Conservation (phyloP, 2,329 filamentous ascomycete species). For the Fusarium concolor region DNA sequence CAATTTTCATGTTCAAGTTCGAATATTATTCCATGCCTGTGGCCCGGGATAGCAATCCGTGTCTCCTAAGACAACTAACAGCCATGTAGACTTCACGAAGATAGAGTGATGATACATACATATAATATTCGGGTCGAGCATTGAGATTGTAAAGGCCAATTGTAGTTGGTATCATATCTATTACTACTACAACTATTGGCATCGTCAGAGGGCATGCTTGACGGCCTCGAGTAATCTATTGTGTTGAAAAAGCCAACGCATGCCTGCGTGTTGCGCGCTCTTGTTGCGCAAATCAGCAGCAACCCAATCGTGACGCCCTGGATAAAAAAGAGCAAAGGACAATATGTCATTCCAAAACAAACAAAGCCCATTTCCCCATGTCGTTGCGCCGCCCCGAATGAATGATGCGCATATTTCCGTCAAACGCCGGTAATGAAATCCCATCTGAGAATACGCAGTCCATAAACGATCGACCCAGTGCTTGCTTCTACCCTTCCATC, state of each 20-base stretch:
- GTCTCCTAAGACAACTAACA: too few relatives aligned
- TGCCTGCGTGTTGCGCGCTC: slow-evolving; percentile 30
- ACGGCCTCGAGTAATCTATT: slow-evolving; percentile 42
- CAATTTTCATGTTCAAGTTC: slow-evolving; percentile 37
- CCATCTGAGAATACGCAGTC: slow-evolving; percentile 1
- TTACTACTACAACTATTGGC: slow-evolving; percentile 47
- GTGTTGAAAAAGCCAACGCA: slow-evolving; percentile 24
- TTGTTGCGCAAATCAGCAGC: slow-evolving; percentile 22
- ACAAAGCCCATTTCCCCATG: slow-evolving; percentile 19
- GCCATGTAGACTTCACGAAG: background rate
- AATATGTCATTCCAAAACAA: slow-evolving; percentile 25
- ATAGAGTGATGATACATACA: background rate
- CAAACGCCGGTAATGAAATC: slow-evolving; percentile 31
- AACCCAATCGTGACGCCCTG: slow-evolving; percentile 43
- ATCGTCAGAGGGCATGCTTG: slow-evolving; percentile 33
- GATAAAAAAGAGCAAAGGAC: slow-evolving; percentile 26
- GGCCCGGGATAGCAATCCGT: too few relatives aligned
- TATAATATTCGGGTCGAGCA: background rate
- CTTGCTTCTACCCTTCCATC: slow-evolving; percentile 16
- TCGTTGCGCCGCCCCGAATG: slow-evolving; percentile 34
- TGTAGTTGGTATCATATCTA: slow-evolving; percentile 44
- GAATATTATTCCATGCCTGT: background rate
- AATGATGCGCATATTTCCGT: slow-evolving; percentile 33
- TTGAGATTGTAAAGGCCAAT: background rate
- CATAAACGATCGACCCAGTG: slow-evolving; percentile 11